Conservation (phyloP, 306 rosid species). For the Erythrophleum fordii region DNA sequence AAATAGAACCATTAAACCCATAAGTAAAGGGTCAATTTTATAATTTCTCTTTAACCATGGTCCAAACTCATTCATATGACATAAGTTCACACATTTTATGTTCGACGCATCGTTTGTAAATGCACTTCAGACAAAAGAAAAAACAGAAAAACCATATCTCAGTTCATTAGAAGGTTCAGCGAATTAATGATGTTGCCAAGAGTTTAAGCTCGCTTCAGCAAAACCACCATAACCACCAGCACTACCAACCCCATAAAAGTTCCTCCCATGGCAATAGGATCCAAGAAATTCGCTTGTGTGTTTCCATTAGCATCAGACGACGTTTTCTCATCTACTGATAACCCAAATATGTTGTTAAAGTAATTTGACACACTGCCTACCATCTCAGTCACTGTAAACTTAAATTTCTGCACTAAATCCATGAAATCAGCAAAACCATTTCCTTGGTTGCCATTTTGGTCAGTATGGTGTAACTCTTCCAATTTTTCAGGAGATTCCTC, state of each 20-base stretch:
- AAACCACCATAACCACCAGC: conserved; percentile 56
- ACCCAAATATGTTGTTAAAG: conserved; percentile 55
- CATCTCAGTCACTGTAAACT: conserved; percentile 44
- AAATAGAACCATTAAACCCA: not conserved
- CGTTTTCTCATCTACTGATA: conserved; percentile 20
- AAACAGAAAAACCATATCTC: not conserved
- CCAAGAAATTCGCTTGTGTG: conserved; percentile 13
- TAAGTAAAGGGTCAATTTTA: not conserved
- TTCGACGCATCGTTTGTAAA: not conserved
- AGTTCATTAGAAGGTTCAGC: conserved; percentile 2
- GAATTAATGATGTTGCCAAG: not conserved
- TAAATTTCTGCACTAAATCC: conserved; percentile 39
- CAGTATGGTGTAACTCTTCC: conserved; percentile 36
- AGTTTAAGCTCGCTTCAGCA: conserved; percentile 60
- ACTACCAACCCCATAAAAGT: conserved; percentile 67
- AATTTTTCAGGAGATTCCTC: conserved; percentile 23
- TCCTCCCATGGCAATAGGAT: conserved; percentile 31
- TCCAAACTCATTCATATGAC: not conserved
- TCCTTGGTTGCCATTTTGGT: not conserved
- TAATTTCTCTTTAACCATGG: not conserved
- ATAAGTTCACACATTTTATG: not conserved
- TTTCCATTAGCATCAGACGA: conserved; percentile 44
- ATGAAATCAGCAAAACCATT: conserved; percentile 11
- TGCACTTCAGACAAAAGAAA: not conserved
- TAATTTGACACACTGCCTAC: conserved; percentile 42